Conservation (phyloP, 2,329 filamentous ascomycete genomes). For the Aspergillus floridensis region DNA sequence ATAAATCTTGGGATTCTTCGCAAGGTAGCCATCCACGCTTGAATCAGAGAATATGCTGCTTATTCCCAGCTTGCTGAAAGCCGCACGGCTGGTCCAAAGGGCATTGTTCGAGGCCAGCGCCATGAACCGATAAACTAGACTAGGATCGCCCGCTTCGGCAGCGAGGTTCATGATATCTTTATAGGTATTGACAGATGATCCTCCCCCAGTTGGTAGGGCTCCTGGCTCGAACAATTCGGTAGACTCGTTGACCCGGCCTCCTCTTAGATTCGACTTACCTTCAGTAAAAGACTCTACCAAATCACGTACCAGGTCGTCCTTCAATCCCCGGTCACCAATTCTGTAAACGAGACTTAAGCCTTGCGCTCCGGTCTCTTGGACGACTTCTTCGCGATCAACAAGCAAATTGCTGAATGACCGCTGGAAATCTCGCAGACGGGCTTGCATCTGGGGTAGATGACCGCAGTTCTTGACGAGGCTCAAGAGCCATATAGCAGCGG, state of each 20-base stretch:
- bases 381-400: slow-evolving; percentile 84
- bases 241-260: slow-evolving; percentile 78
- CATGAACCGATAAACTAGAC: slow-evolving; percentile 98
- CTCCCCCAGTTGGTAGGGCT: slow-evolving; percentile 83
- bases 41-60: slow-evolving; percentile 90
- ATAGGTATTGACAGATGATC: slow-evolving; percentile 87
- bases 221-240: slow-evolving; percentile 93
- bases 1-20: slow-evolving; percentile 87
- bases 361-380: slow-evolving; percentile 91
- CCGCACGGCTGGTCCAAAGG: slow-evolving; percentile 95
- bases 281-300: slow-evolving; percentile 87
- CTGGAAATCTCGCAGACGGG: slow-evolving; percentile 73
- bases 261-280: slow-evolving; percentile 56
- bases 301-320: slow-evolving; percentile 79
- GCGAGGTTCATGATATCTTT: slow-evolving; percentile 95
- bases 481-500: slow-evolving; percentile 92
- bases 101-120: slow-evolving; percentile 92
- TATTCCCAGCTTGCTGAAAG: slow-evolving; percentile 89
- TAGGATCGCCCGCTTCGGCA: slow-evolving; percentile 94
- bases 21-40: slow-evolving; percentile 62
- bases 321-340: slow-evolving; percentile 76
- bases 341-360: slow-evolving; percentile 93
- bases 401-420: slow-evolving; percentile 83
- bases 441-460: slow-evolving; percentile 70
- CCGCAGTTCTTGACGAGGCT: slow-evolving; percentile 89